Evolutionary conservation across 2,329 filamentous ascomycete genomes (phyloP).

Genomic region (Coleophoma cylindrospora): DNA sequence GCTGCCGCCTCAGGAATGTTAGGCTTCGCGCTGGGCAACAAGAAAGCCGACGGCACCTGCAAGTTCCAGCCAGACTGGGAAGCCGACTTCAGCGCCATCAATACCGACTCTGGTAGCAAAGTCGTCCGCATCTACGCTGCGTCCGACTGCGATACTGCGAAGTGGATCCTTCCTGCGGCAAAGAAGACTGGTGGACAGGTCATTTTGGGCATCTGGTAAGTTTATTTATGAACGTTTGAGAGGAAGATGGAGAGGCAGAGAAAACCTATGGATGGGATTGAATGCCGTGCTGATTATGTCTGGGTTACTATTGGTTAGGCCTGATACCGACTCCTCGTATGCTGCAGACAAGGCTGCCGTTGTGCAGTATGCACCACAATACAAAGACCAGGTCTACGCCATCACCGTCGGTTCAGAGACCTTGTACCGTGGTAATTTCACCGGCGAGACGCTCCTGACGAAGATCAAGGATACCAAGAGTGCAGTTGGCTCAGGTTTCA

Average conservation of each 20-base stretch:
- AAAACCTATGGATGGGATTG: no score
- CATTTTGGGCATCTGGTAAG: constrained; percentile 65
- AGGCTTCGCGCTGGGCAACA: constrained; percentile 63
- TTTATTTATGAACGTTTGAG: constrained; percentile 2
- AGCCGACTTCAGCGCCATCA: constrained; percentile 58
- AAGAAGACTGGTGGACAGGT: constrained; percentile 61
- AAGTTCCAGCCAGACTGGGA: constrained; percentile 59
- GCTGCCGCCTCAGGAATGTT: constrained; percentile 49
- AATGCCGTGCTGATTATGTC: background rate
- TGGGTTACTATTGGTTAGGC: constrained; percentile 32
- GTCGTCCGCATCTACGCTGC: constrained; percentile 64
- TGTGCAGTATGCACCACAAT: constrained; percentile 40
- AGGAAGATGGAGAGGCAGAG: no score
- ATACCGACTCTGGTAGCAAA: constrained; percentile 33
- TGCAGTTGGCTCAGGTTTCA: constrained; percentile 44
- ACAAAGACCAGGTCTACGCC: constrained; percentile 56
- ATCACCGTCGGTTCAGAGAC: constrained; percentile 69
- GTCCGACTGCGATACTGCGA: constrained; percentile 59
- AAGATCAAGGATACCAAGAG: constrained; percentile 59
- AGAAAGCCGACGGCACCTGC: constrained; percentile 55
- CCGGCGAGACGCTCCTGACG: constrained; percentile 49
- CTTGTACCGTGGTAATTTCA: constrained; percentile 65
- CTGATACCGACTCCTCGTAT: constrained; percentile 59
- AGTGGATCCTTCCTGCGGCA: constrained; percentile 60
- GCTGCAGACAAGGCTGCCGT: constrained; percentile 55